These are phyloP conservation scores for Inga laurina DNA, from an alignment of 306 rosid genomes.

Conservation along the genomic window DNA sequence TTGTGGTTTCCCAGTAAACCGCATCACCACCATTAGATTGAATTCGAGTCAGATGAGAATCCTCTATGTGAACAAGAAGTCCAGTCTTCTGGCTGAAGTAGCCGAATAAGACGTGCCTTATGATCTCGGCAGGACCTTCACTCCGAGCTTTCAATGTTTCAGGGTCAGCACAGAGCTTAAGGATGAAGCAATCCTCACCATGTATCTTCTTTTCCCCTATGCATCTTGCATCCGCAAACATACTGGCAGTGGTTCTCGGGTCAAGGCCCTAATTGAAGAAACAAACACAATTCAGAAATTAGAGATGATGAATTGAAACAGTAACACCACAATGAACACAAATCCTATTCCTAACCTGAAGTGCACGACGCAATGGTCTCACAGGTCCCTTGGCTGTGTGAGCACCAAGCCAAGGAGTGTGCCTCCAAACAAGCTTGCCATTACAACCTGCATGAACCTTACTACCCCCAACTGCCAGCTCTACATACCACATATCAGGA, in stretches of 20 bases:
- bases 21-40: slow-evolving; percentile 89
- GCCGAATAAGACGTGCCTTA: slow-evolving; percentile 92
- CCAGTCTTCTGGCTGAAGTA: slow-evolving; percentile 99
- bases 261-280: slow-evolving; percentile 79
- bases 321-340: neutral
- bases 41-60: slow-evolving; percentile 93
- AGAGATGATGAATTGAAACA: neutral
- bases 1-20: slow-evolving; percentile 97
- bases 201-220: slow-evolving; percentile 91
- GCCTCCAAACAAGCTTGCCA: slow-evolving; percentile 97
- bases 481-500: slow-evolving; percentile 99
- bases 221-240: slow-evolving; percentile 89
- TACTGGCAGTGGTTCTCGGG: slow-evolving; percentile 89
- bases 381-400: slow-evolving; percentile 97
- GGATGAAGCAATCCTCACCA: slow-evolving; percentile 97
- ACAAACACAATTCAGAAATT: slow-evolving; percentile 1
- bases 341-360: slow-evolving; percentile 59
- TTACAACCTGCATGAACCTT: slow-evolving; percentile 99
- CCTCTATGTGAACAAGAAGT: slow-evolving; percentile 94
- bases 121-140: slow-evolving; percentile 97
- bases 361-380: slow-evolving; percentile 94
- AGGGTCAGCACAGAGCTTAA: slow-evolving; percentile 91
- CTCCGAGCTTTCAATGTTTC: slow-evolving; percentile 88
- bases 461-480: slow-evolving; percentile 93
- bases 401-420: slow-evolving; percentile 97